Evolutionary conservation across 140 eudicot genomes (phyloP).

Genomic region (Anethum foeniculum): DNA sequence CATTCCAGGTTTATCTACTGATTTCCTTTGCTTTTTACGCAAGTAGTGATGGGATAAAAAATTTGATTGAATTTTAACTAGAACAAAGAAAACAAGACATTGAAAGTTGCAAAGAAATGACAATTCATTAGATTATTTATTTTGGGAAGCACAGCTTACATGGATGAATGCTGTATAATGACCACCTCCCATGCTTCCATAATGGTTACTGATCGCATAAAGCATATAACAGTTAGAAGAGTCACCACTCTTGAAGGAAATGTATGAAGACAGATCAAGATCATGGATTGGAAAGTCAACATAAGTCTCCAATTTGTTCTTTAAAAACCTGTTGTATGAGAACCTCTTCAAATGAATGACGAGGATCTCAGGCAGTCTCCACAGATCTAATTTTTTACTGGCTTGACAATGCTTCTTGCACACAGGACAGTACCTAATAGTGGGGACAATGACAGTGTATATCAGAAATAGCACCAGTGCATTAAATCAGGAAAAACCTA

Average conservation of each 20-base stretch:
- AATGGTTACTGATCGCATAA: constrained; percentile 88
- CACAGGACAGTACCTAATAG: constrained; percentile 75
- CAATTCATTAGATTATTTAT: background rate
- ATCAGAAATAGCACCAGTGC: constrained; percentile 4
- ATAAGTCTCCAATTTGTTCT: constrained; percentile 75
- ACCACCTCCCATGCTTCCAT: constrained; percentile 93
- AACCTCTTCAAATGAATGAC: constrained; percentile 93
- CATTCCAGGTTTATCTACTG: background rate
- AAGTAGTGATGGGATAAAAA: background rate
- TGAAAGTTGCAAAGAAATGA: background rate
- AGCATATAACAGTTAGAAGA: constrained; percentile 50
- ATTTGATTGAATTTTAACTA: background rate
- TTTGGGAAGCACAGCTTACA: constrained; percentile 38
- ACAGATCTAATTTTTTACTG: constrained; percentile 77
- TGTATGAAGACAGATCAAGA: constrained; percentile 55
- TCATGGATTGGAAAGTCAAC: constrained; percentile 75
- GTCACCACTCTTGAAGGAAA: constrained; percentile 35
- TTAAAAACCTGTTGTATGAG: constrained; percentile 67
- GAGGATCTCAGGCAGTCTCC: constrained; percentile 91
- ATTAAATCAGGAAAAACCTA: background rate
- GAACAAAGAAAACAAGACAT: background rate
- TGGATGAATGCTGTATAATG: constrained; percentile 84
- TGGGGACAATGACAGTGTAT: constrained; percentile 1
- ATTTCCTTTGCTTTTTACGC: background rate
- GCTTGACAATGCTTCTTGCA: constrained; percentile 93